Conservation (phyloP, 2,329 filamentous ascomycete species). For the Phaeoacremonium minimum region DNA sequence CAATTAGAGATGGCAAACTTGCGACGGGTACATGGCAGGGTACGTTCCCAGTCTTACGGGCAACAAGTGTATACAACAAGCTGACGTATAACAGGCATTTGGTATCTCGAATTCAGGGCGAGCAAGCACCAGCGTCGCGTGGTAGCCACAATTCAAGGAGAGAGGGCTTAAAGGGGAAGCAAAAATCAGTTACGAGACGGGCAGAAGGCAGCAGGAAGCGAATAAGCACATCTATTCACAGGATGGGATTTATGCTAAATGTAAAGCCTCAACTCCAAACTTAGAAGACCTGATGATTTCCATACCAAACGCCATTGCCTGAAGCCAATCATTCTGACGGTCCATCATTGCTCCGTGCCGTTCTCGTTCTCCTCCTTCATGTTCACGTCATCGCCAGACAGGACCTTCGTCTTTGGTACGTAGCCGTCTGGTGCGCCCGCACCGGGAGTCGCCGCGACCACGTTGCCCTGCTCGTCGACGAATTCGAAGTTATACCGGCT, state of each 20-base stretch:
- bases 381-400: constrained; percentile 59
- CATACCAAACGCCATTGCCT: too few species aligned
- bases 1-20: constrained; percentile 81
- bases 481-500: constrained; percentile 98
- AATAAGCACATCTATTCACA: too few species aligned
- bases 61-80: constrained; percentile 34
- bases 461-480: constrained; percentile 85
- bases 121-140: constrained; percentile 74
- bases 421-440: constrained; percentile 53
- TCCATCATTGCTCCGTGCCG: too few species aligned
- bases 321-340: too few species aligned
- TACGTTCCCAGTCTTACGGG: neutral
- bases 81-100: constrained; percentile 82
- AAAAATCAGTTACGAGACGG: constrained; percentile 5
- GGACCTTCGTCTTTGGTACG: constrained; percentile 60
- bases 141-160: constrained; percentile 91
- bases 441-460: constrained; percentile 81
- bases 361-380: constrained; percentile 49
- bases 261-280: too few species aligned
- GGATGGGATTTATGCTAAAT: too few species aligned
- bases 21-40: constrained; percentile 31
- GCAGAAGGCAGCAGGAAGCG: too few species aligned
- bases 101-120: constrained; percentile 86
- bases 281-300: too few species aligned
- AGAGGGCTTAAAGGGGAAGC: constrained; percentile 45